Evolutionary conservation across 148 eudicot species (phyloP).

Genomic region (Rhododendron simsii): DNA sequence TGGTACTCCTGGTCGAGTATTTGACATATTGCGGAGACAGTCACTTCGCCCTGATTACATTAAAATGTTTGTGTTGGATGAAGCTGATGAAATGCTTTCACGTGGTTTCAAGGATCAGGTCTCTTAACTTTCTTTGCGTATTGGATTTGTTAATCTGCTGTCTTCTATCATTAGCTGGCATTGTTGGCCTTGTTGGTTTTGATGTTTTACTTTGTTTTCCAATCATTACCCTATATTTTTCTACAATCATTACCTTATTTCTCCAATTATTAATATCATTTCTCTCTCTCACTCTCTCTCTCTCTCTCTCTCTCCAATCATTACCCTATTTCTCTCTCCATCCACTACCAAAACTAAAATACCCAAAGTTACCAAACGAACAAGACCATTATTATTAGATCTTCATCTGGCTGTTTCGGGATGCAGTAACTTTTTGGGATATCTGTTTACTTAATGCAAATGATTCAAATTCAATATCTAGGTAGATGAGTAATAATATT

Average conservation of each 20-base stretch:
- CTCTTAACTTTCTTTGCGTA: not conserved
- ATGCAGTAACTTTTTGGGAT: not conserved
- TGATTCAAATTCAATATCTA: not conserved
- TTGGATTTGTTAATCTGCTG: not conserved
- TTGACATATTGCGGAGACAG: slow-evolving; percentile 42
- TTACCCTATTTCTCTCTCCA: too few relatives aligned
- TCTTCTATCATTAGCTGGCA: not conserved
- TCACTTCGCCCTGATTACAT: slow-evolving; percentile 35
- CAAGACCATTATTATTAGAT: not conserved
- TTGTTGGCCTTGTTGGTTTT: not conserved
- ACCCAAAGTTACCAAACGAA: too few relatives aligned
- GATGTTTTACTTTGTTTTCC: too few relatives aligned
- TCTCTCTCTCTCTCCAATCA: too few relatives aligned
- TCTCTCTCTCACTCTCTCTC: too few relatives aligned
- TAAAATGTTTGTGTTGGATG: slow-evolving; percentile 48
- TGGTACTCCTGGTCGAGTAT: slow-evolving; percentile 67
- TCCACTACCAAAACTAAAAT: too few relatives aligned
- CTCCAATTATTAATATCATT: too few relatives aligned
- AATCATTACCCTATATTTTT: too few relatives aligned
- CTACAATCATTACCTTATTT: too few relatives aligned
- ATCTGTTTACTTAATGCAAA: not conserved
- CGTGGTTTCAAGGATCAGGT: slow-evolving; percentile 18
- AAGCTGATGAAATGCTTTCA: slow-evolving; percentile 42
- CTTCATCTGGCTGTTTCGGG: not conserved
- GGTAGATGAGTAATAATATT: not conserved